Base-by-base conservation (phyloP, 2,329 filamentous ascomycete species). In the Saccharata proteae region DNA sequence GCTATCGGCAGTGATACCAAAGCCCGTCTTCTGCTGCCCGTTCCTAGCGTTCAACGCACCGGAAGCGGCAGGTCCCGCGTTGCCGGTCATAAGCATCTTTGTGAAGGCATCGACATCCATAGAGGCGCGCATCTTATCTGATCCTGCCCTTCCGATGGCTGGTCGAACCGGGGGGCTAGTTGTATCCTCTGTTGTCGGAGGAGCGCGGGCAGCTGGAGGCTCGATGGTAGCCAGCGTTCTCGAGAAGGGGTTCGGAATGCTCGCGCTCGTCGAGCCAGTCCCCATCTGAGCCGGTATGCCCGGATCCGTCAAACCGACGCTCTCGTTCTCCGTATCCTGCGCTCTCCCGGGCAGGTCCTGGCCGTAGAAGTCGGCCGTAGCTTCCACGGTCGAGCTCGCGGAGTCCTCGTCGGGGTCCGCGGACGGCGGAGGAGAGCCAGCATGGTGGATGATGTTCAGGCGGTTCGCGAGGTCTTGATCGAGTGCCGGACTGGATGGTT, bases 61-160 rank as follows among this genome's bases (percentile, higher is more conserved):
- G 39, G 48, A 40, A 35, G 33, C 38, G 18, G 46, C 43, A 39
- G 47, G 54, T 38, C 49, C 67, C 20, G 69, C 50, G 44, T 74
- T 71, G 13, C 82, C 82, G 0, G 80, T 90, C 58, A 90, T 64
- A 28, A 90, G 65, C 38, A 90, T 57, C 37, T 77, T 69, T 47
- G 76, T 77, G 57, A 90, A 90, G 6, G 80, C 75, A 47, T 83
- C 74, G 1, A 88, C 82, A 47, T 90, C 80, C 40, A 88, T 55
- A 0, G 72, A 65, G 21, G 50, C 51, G 47, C 50, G 57, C 25
- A 16, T 21, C 31, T 29, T 33, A 12, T 28, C 24, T 12, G 22
- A 18, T 12, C 30, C 30, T 23, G 12, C 30, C 13, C 17, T 20
- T 27, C 17, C 25, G 15, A 19, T 14, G 15, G 13, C 17, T 16